Evolutionary conservation across 495 filamentous ascomycete species (phyloP).

Genomic region (Pseudevernia furfuracea): DNA sequence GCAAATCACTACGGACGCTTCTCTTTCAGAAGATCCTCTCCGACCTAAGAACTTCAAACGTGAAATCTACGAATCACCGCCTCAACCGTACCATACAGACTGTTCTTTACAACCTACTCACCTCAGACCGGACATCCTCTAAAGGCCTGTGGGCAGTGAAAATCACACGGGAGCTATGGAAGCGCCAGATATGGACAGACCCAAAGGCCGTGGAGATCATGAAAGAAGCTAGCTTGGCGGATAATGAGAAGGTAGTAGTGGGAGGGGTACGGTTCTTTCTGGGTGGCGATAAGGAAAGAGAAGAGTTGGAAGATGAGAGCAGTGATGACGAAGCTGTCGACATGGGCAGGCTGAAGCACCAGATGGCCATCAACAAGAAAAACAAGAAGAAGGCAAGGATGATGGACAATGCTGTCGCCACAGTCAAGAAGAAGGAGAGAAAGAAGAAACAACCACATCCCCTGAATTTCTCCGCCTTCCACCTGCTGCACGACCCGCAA

Average conservation of each 20-base stretch:
- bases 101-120: conserved; percentile 83
- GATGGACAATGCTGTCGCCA: conserved; percentile 68
- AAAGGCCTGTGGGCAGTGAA: conserved; percentile 94
- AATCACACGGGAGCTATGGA: conserved; percentile 81
- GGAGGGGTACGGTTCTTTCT: conserved; percentile 91
- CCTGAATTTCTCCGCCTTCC: conserved; percentile 96
- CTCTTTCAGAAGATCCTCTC: conserved; percentile 87
- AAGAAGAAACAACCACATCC: conserved; percentile 81
- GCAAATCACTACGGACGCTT: conserved; percentile 74
- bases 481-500: conserved; percentile 91
- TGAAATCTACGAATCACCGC: conserved; percentile 77
- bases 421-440: conserved; percentile 71
- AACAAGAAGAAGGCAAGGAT: conserved; percentile 73
- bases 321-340: conserved; percentile 76
- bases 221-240: conserved; percentile 76
- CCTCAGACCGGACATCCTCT: conserved; percentile 69
- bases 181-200: conserved; percentile 81
- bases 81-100: conserved; percentile 90
- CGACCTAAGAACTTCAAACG: conserved; percentile 78
- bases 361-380: conserved; percentile 89
- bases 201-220: conserved; percentile 85
- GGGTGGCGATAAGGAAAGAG: conserved; percentile 87
- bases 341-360: conserved; percentile 73
- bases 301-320: conserved; percentile 82
- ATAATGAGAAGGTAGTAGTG: conserved; percentile 82